Evolutionary conservation across 306 rosid genomes (phyloP).

Genomic region (Trichosanthes truncata): DNA sequence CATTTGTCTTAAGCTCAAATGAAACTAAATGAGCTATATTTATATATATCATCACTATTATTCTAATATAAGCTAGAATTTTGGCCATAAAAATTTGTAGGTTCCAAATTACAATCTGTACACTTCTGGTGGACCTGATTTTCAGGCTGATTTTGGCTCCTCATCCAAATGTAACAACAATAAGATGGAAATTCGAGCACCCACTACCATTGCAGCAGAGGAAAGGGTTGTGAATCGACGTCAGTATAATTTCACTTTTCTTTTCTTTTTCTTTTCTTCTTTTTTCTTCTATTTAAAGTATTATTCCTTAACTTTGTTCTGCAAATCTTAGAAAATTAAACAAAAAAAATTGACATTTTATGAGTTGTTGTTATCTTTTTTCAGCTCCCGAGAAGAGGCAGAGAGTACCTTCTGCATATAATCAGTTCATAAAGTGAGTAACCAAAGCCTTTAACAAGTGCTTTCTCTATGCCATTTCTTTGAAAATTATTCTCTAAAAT

Average conservation of each 20-base stretch:
- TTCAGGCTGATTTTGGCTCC: constrained; percentile 55
- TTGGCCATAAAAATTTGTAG: constrained; percentile 16
- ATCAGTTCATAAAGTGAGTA: constrained; percentile 93
- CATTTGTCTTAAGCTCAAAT: background rate
- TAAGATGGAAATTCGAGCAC: constrained; percentile 60
- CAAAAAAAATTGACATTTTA: background rate
- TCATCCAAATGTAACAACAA: constrained; percentile 63
- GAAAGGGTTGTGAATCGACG: constrained; percentile 74
- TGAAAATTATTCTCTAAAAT: background rate
- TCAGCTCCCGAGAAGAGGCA: constrained; percentile 99
- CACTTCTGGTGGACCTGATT: constrained; percentile 28
- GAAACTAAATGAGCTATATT: background rate
- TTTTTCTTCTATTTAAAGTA: background rate
- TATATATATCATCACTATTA: background rate
- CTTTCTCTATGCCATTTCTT: constrained; percentile 6
- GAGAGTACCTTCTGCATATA: constrained; percentile 98
- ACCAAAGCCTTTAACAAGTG: background rate
- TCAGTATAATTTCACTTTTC: background rate
- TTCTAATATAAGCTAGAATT: too few species aligned
- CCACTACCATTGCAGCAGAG: constrained; percentile 33
- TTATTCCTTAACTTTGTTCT: background rate
- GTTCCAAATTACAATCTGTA: constrained; percentile 27
- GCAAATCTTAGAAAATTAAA: background rate
- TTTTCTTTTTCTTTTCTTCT: background rate
- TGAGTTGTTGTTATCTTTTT: constrained; percentile 58